Evolutionary conservation across 805 yeast genomes (phyloP).

Genomic region (Kazachstania bromeliacearum): DNA sequence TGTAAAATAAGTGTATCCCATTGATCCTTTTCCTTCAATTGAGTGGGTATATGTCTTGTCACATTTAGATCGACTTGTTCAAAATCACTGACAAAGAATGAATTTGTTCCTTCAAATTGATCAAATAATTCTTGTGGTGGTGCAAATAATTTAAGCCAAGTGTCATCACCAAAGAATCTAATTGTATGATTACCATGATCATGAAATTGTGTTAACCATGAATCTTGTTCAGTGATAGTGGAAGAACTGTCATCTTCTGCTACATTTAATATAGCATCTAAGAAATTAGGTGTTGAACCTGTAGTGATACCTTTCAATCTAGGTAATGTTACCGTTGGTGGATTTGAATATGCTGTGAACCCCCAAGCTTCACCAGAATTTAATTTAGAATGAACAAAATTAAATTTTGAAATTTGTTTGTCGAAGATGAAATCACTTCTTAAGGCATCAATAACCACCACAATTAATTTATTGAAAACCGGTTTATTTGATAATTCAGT

Average conservation of each 20-base stretch:
- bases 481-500: slow-evolving; percentile 25
- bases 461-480: slow-evolving; percentile 53
- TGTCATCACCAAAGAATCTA: slow-evolving; percentile 93
- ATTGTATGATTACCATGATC: slow-evolving; percentile 31
- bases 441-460: slow-evolving; percentile 90
- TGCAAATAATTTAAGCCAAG: slow-evolving; percentile 92
- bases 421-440: slow-evolving; percentile 75
- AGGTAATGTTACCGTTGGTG: slow-evolving; percentile 95
- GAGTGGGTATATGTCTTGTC: slow-evolving; percentile 68
- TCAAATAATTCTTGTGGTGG: slow-evolving; percentile 38
- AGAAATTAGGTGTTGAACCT: slow-evolving; percentile 87
- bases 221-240: slow-evolving; percentile 63
- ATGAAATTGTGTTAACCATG: slow-evolving; percentile 70
- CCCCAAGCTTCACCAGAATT: slow-evolving; percentile 68
- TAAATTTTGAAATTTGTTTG: slow-evolving; percentile 54
- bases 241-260: slow-evolving; percentile 80
- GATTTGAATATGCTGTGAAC: slow-evolving; percentile 83
- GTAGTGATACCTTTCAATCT: slow-evolving; percentile 88
- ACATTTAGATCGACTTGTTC: slow-evolving; percentile 91
- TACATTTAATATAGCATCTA: slow-evolving; percentile 88
- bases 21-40: slow-evolving; percentile 34
- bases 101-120: slow-evolving; percentile 74
- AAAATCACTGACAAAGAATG: slow-evolving; percentile 91
- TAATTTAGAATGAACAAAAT: slow-evolving; percentile 54
- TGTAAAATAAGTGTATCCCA: slow-evolving; percentile 91